These are phyloP conservation scores for Coriolopsis trogii DNA, from an alignment of 1,284 basidiomycete species.

Conservation along the genomic window DNA sequence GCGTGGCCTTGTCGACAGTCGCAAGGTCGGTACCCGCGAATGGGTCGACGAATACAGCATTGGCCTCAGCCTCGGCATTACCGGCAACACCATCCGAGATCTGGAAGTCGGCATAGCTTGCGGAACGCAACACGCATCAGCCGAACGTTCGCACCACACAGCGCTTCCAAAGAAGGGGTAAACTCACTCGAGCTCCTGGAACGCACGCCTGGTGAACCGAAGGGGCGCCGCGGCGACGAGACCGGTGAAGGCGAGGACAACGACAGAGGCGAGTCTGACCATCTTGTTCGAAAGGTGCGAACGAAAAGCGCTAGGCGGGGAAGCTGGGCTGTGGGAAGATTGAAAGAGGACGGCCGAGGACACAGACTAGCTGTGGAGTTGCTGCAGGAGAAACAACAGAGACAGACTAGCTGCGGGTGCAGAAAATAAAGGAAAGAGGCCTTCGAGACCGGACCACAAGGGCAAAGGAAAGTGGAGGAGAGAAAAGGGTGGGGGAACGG, in stretches of 20 bases:
- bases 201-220: conserved; percentile 15
- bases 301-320: not conserved
- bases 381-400: conserved; percentile 24
- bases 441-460: conserved; percentile 27
- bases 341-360: conserved; percentile 12
- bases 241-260: conserved; percentile 15
- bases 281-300: conserved; percentile 1
- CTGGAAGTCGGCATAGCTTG: conserved; percentile 47
- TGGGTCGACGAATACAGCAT: conserved; percentile 46
- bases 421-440: conserved; percentile 24
- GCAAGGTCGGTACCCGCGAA: conserved; percentile 43
- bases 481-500: conserved; percentile 11
- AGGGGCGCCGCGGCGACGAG: conserved; percentile 18
- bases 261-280: conserved; percentile 18
- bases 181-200: conserved; percentile 17
- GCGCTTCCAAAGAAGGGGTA: not conserved
- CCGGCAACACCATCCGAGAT: conserved; percentile 49
- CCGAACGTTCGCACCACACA: not conserved
- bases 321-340: not conserved
- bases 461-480: conserved; percentile 26
- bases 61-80: conserved; percentile 43
- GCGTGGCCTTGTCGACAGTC: conserved; percentile 30
- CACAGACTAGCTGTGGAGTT: conserved; percentile 27
- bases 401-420: conserved; percentile 26
- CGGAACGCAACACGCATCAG: not conserved